Conservation (phyloP, 768 basidiomycete species). For the Stropharia rugosoannulata region DNA sequence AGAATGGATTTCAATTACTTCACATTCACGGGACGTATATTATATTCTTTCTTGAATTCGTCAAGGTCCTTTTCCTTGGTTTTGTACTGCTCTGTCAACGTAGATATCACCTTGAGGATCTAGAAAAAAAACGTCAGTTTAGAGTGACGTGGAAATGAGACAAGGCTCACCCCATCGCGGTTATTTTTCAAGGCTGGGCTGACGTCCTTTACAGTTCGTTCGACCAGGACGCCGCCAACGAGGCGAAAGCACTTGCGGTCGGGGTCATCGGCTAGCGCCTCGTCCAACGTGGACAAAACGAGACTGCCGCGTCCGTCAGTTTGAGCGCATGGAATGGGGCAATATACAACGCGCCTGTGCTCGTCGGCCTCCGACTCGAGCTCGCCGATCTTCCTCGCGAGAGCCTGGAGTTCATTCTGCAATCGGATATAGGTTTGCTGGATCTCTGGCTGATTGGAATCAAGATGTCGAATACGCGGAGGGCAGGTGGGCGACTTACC, state of each 20-base stretch:
- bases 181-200: slow-evolving; percentile 90
- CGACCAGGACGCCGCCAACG: slow-evolving; percentile 93
- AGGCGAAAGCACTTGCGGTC: slow-evolving; percentile 94
- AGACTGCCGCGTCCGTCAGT: slow-evolving; percentile 48
- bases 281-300: slow-evolving; percentile 84
- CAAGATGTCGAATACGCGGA: slow-evolving; percentile 28
- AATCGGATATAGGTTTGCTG: slow-evolving; percentile 79
- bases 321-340: background rate
- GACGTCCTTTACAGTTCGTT: slow-evolving; percentile 94
- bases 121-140: slow-evolving; percentile 31
- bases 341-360: slow-evolving; percentile 63
- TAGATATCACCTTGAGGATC: slow-evolving; percentile 82
- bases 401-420: slow-evolving; percentile 87
- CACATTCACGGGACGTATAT: slow-evolving; percentile 64
- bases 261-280: slow-evolving; percentile 80
- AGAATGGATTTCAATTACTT: slow-evolving; percentile 12
- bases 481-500: slow-evolving; percentile 43
- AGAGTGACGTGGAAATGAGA: background rate
- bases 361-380: slow-evolving; percentile 96
- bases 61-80: slow-evolving; percentile 84
- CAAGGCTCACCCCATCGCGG: slow-evolving; percentile 69
- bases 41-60: slow-evolving; percentile 73
- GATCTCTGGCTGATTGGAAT: slow-evolving; percentile 67
- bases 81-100: slow-evolving; percentile 85
- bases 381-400: slow-evolving; percentile 94